Percentiles rank a stretch among this genome's conserved stretches.
phyloP scores from a whole-genome alignment of 345 rosid species.

The Mallotus nudiflorus region DNA sequence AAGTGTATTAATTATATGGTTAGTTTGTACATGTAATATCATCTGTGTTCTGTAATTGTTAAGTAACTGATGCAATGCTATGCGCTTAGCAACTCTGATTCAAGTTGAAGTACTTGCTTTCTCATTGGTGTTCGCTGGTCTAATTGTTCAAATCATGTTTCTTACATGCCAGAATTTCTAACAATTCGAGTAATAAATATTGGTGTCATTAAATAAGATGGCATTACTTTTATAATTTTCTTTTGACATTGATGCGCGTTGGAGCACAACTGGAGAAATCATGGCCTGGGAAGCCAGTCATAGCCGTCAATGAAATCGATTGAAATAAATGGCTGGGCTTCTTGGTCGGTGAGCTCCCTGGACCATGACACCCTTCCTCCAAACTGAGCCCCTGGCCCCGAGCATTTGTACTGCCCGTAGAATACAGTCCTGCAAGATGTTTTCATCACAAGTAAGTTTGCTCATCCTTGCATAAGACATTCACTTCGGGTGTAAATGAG shows the following conservation, averaged over 20 bases:
- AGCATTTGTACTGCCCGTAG: conserved; percentile 48
- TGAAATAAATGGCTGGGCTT: conserved; percentile 42
- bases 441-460: not conserved
- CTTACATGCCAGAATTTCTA: too few species aligned
- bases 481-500: too few species aligned
- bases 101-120: not conserved
- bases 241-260: not conserved
- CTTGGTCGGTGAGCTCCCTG: conserved; percentile 35
- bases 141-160: not conserved
- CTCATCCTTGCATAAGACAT: not conserved
- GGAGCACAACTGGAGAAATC: not conserved
- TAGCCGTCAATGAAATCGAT: conserved; percentile 39
- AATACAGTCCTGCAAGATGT: conserved; percentile 41
- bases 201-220: too few species aligned
- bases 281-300: conserved; percentile 30
- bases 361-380: conserved; percentile 53
- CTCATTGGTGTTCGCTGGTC: too few species aligned
- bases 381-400: conserved; percentile 44
- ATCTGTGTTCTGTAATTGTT: not conserved
- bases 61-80: not conserved
- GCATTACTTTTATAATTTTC: not conserved
- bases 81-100: not conserved
- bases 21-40: not conserved
- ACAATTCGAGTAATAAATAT: too few species aligned
- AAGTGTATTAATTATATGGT: not conserved